These are phyloP conservation scores for Schrenkiella parvula DNA, from an alignment of 345 rosid genomes.

Conservation along the genomic window DNA sequence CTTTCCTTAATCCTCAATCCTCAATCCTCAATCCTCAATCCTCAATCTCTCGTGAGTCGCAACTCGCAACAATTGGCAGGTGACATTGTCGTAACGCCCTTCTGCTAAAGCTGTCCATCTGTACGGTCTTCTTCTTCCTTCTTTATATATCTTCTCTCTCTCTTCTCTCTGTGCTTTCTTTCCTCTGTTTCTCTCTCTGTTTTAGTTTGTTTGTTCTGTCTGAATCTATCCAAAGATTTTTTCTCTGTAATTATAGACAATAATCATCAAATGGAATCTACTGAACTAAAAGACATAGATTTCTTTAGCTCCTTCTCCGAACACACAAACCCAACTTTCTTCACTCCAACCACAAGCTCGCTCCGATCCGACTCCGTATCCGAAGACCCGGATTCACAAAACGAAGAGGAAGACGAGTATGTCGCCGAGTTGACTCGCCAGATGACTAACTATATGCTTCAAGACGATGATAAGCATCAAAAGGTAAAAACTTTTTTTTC, in stretches of 20 bases:
- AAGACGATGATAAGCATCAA: conserved; percentile 33
- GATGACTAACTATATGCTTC: conserved; percentile 71
- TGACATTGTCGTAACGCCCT: conserved; percentile 34
- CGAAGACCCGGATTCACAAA: conserved; percentile 7
- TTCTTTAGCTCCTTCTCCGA: conserved; percentile 17
- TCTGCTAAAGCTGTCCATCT: conserved; percentile 11
- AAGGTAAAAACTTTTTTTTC: conserved; percentile 11
- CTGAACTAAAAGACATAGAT: conserved; percentile 22
- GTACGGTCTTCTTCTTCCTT: conserved; percentile 14
- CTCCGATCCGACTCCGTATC: conserved; percentile 7
- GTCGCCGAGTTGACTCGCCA: conserved; percentile 64
- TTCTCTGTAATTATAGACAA: background rate
- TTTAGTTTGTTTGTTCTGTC: conserved; percentile 8
- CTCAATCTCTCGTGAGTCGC: conserved; percentile 22
- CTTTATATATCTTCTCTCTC: conserved; percentile 5
- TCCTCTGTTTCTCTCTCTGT: background rate
- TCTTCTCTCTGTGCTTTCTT: background rate
- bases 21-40: too few relatives aligned
- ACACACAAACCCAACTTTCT: conserved; percentile 12
- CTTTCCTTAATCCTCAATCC: conserved; percentile 26
- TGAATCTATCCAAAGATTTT: background rate
- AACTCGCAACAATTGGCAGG: conserved; percentile 37
- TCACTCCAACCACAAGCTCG: conserved; percentile 30
- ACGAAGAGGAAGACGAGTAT: conserved; percentile 59
- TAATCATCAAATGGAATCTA: conserved; percentile 32